Evolutionary conservation across 768 basidiomycete species (phyloP).

Genomic region (Tricholoma flavovirens): DNA sequence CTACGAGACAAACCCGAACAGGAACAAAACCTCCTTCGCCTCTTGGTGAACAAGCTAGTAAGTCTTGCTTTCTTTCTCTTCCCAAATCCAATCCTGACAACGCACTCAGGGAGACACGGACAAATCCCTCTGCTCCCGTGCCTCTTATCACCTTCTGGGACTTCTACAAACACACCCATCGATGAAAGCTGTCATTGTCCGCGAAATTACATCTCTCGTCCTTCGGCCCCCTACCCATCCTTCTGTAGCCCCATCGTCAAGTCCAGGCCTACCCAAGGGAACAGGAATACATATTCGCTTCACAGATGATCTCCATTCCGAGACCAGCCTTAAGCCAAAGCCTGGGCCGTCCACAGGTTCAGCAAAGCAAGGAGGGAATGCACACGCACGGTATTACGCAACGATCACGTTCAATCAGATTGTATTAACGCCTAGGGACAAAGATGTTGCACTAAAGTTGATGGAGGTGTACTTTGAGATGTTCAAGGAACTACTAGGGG

Average conservation of each 20-base stretch:
- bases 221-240: slow-evolving; percentile 51
- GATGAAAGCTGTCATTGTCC: slow-evolving; percentile 88
- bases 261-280: slow-evolving; percentile 21
- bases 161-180: slow-evolving; percentile 85
- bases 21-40: slow-evolving; percentile 89
- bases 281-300: slow-evolving; percentile 50
- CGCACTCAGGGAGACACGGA: slow-evolving; percentile 76
- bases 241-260: slow-evolving; percentile 24
- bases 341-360: slow-evolving; percentile 15
- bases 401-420: slow-evolving; percentile 94
- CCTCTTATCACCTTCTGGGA: slow-evolving; percentile 85
- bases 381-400: slow-evolving; percentile 87
- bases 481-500: slow-evolving; percentile 82
- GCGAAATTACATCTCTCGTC: slow-evolving; percentile 78
- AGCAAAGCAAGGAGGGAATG: slow-evolving; percentile 43
- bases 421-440: slow-evolving; percentile 62
- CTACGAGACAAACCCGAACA: slow-evolving; percentile 92
- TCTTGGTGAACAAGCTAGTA: slow-evolving; percentile 93
- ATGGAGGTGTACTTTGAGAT: slow-evolving; percentile 93
- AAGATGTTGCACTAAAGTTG: slow-evolving; percentile 68
- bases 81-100: background rate
- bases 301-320: slow-evolving; percentile 34
- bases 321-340: slow-evolving; percentile 26
- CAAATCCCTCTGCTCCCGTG: slow-evolving; percentile 80
- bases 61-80: slow-evolving; percentile 18